Base-by-base conservation (phyloP, 805 yeast species). In the Sugiyamaella mastotermitis region DNA sequence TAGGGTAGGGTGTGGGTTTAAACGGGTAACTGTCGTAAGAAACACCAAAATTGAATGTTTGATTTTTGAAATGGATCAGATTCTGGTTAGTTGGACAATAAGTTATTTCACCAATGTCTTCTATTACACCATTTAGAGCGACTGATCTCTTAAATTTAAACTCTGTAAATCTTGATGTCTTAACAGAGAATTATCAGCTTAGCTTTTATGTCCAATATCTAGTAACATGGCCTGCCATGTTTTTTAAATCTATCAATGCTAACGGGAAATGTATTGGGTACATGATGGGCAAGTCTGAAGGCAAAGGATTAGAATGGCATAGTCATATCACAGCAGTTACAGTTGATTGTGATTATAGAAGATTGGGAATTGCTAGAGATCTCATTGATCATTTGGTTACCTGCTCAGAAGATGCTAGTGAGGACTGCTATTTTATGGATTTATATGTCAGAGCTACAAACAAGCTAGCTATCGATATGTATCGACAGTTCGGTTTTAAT, bases 261-360 rank as follows among this genome's bases (percentile, higher is more conserved):
- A 40, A 47, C 25, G 54, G 56, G 6, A 79, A 73, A 46, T 53
- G 65, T 10, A 60, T 66, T 0, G 68, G 71, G 5, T 58, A 60
- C 43, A 58, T 92, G 94, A 77, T 92, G 77, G 97, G 94, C n/a
- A 92, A 92, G 58, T 80, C 94, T 1, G 98, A 92, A 58, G 98
- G 98, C 0, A 67, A 67, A 25, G 76, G 71, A 4, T 75, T 71
- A 33, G 92, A 87, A 43, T 90, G 97, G 95, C 99, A 92, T 55
- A 76, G 95, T 1, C 99, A 92, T 58, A 87, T 92, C 35, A 86
- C 97, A 0, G 97, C 98, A 0, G 95, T 92, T 3, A 87, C 97
- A 0, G 82, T 92, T 1, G 81, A 82, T 42, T 80, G 84, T 9
- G 79, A 76, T 37, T 90, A 81, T 58, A 65, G 99, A 38, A 65